These are phyloP conservation scores for Entophlyctis luteolus DNA, from an alignment of 192 early-diverging fungal species.

Conservation along the genomic window DNA sequence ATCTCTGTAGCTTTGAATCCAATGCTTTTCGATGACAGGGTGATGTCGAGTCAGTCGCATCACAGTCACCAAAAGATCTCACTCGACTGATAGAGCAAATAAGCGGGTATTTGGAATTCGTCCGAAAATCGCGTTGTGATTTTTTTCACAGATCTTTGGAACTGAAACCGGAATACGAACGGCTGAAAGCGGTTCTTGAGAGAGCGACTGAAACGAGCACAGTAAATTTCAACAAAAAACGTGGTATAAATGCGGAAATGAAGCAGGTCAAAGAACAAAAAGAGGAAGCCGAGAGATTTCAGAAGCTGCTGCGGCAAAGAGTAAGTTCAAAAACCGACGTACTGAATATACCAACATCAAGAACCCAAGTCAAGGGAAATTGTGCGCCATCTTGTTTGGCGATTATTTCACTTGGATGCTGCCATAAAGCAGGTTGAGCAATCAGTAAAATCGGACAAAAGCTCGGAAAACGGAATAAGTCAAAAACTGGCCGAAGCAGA, in stretches of 20 bases:
- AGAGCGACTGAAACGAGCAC: conserved; percentile 81
- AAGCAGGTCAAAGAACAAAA: conserved; percentile 91
- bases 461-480: conserved; percentile 9
- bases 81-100: conserved; percentile 94
- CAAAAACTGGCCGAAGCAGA: conserved; percentile 45
- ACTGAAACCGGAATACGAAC: conserved; percentile 82
- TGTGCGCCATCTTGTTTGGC: conserved; percentile 77
- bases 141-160: conserved; percentile 75
- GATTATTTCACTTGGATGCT: conserved; percentile 82
- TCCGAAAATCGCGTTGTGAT: neutral
- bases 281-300: conserved; percentile 82
- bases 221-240: conserved; percentile 86
- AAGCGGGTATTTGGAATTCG: conserved; percentile 1
- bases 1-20: neutral
- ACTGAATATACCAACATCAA: neutral
- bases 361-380: conserved; percentile 55
- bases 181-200: conserved; percentile 77
- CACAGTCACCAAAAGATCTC: conserved; percentile 91
- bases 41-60: conserved; percentile 93
- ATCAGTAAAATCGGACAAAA: conserved; percentile 56
- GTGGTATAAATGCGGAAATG: conserved; percentile 82
- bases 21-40: conserved; percentile 44
- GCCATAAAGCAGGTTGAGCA: conserved; percentile 57
- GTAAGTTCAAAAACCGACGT: conserved; percentile 31
- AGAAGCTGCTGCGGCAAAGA: conserved; percentile 56